phyloP scores from a whole-genome alignment of 2,329 filamentous ascomycete species.

The Arthroderma uncinatum region DNA sequence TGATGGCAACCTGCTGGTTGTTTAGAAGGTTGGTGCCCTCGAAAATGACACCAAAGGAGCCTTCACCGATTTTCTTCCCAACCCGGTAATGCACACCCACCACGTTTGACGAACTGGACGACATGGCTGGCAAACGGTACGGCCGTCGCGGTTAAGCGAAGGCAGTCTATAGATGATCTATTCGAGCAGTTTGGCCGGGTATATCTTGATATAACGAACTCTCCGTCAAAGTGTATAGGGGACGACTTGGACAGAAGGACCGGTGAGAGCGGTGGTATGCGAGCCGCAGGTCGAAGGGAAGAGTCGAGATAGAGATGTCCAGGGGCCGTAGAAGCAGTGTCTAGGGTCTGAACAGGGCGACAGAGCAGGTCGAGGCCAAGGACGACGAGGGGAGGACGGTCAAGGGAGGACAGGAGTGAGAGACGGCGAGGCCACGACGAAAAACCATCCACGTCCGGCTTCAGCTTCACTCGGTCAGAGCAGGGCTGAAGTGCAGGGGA shows the following conservation, averaged over 20 bases:
- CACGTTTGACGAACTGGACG: constrained; percentile 86
- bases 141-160: no score
- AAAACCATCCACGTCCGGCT: background rate
- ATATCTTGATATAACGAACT: no score
- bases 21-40: constrained; percentile 97
- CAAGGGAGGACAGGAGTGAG: background rate
- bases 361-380: background rate
- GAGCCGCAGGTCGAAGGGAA: no score
- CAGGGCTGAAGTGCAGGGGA: background rate
- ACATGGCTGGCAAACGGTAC: constrained; percentile 44
- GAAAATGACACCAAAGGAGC: constrained; percentile 96
- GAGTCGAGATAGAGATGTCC: no score
- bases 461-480: background rate
- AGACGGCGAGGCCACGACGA: background rate
- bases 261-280: no score
- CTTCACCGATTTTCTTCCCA: constrained; percentile 98
- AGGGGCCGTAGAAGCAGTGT: no score
- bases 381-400: background rate
- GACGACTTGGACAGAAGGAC: no score
- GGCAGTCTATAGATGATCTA: no score
- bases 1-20: constrained; percentile 98
- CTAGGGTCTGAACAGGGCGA: no score
- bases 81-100: constrained; percentile 98
- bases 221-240: no score
- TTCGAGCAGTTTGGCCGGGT: no score